phyloP scores from a whole-genome alignment of 2,329 filamentous ascomycete species.

The Fusarium pseudoanthophilum region DNA sequence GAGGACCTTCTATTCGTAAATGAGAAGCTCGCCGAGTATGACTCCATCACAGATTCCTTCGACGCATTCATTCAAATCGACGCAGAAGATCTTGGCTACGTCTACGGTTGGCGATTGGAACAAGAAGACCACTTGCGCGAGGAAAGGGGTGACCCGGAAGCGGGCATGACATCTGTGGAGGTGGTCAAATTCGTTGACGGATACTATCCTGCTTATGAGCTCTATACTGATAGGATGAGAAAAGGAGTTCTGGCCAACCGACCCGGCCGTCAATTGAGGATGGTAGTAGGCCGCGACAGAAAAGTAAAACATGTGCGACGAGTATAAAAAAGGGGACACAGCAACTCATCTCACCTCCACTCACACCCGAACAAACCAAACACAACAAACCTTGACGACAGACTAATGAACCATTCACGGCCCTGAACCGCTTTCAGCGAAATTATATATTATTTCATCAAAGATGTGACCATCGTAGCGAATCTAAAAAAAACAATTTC shows the following conservation, averaged over 20 bases:
- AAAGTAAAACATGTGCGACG: conserved; percentile 66
- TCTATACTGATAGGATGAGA: conserved; percentile 70
- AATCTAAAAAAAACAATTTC: conserved; percentile 11
- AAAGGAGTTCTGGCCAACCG: conserved; percentile 64
- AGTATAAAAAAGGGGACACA: conserved; percentile 48
- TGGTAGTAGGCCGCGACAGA: conserved; percentile 70
- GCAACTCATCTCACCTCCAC: background rate
- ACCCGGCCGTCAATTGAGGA: conserved; percentile 66
- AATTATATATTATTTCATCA: background rate
- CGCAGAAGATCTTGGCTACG: conserved; percentile 76
- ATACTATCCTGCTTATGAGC: conserved; percentile 78
- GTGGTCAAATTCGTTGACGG: conserved; percentile 78
- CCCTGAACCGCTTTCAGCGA: conserved; percentile 31
- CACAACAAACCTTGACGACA: conserved; percentile 20
- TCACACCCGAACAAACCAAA: background rate
- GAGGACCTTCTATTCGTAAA: conserved; percentile 64
- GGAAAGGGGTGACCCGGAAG: conserved; percentile 64
- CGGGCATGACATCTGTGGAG: conserved; percentile 84
- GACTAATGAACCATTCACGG: conserved; percentile 35
- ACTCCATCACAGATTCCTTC: conserved; percentile 60
- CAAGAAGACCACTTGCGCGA: conserved; percentile 79
- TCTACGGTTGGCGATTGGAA: conserved; percentile 86
- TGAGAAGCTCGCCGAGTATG: conserved; percentile 58
- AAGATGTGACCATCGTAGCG: conserved; percentile 32
- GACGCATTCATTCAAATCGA: conserved; percentile 71